phyloP scores from a whole-genome alignment of 192 early-diverging fungal species.

The Backusella circina region DNA sequence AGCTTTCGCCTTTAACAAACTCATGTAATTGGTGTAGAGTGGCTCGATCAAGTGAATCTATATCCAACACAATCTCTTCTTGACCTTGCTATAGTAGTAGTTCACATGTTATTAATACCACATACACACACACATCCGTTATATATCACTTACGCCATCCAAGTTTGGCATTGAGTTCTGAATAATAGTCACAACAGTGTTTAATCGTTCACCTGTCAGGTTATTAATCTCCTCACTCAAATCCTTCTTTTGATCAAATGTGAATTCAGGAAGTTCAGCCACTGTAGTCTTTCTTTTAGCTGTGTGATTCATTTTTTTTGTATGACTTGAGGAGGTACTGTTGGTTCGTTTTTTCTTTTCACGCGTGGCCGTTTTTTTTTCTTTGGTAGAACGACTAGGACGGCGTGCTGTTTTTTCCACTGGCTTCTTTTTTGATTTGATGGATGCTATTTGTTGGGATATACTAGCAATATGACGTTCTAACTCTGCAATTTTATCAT shows the following conservation, averaged over 20 bases:
- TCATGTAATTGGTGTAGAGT: constrained; percentile 85
- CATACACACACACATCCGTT: not conserved
- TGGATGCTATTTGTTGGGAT: constrained; percentile 38
- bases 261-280: constrained; percentile 52
- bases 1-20: constrained; percentile 64
- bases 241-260: constrained; percentile 87
- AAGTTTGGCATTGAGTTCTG: constrained; percentile 57
- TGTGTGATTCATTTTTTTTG: not conserved
- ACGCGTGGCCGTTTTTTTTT: constrained; percentile 4
- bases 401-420: constrained; percentile 14
- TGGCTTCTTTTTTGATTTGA: constrained; percentile 28
- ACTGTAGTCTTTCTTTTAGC: constrained; percentile 11
- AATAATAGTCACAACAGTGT: constrained; percentile 73
- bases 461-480: constrained; percentile 38
- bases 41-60: constrained; percentile 80
- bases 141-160: constrained; percentile 44
- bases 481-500: constrained; percentile 36
- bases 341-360: constrained; percentile 12
- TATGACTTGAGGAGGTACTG: not conserved
- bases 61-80: constrained; percentile 95
- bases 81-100: constrained; percentile 43
- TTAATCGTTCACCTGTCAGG: constrained; percentile 59
- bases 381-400: not conserved
- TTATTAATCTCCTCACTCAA: constrained; percentile 67
- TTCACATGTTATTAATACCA: not conserved